Evolutionary conservation across 169 alveolate genomes (phyloP).

Genomic region (Besnoitia besnoiti): DNA sequence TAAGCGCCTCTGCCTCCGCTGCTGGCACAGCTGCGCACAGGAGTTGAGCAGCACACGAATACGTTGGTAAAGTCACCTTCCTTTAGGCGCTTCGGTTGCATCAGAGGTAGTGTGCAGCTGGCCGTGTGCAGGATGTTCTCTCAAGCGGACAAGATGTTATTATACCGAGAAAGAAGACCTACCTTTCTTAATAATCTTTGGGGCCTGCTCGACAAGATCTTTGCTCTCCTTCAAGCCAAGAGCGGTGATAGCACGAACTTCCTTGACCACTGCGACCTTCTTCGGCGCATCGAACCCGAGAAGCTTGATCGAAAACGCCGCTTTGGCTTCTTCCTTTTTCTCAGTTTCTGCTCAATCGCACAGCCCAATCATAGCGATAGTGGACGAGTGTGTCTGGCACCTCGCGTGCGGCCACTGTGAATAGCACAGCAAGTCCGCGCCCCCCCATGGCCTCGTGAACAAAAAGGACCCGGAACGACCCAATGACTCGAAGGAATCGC

Average conservation of each 20-base stretch:
- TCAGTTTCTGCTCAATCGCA: slow-evolving; percentile 37
- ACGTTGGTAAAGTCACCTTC: background rate
- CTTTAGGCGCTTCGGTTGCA: background rate
- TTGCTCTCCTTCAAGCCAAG: slow-evolving; percentile 83
- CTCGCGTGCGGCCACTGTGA: too few relatives aligned
- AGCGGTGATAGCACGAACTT: slow-evolving; percentile 81
- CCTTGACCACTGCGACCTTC: slow-evolving; percentile 84
- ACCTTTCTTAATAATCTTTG: slow-evolving; percentile 77
- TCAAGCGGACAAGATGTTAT: too few relatives aligned
- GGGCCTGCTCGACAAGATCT: slow-evolving; percentile 84
- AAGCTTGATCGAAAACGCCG: slow-evolving; percentile 72
- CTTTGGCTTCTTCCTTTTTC: slow-evolving; percentile 71
- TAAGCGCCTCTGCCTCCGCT: slow-evolving; percentile 82
- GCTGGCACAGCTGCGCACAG: slow-evolving; percentile 72
- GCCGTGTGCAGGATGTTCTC: too few relatives aligned
- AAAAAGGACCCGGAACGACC: too few relatives aligned
- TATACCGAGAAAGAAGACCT: background rate
- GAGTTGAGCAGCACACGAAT: background rate
- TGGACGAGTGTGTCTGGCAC: too few relatives aligned
- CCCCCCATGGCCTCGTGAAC: too few relatives aligned
- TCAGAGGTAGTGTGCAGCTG: too few relatives aligned
- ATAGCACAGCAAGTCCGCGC: too few relatives aligned
- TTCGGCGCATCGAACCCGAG: slow-evolving; percentile 80
- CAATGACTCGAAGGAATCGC: too few relatives aligned
- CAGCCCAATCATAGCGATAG: too few relatives aligned